Evolutionary conservation across 441 rosid genomes (phyloP).

Genomic region (Manihot esculenta): DNA sequence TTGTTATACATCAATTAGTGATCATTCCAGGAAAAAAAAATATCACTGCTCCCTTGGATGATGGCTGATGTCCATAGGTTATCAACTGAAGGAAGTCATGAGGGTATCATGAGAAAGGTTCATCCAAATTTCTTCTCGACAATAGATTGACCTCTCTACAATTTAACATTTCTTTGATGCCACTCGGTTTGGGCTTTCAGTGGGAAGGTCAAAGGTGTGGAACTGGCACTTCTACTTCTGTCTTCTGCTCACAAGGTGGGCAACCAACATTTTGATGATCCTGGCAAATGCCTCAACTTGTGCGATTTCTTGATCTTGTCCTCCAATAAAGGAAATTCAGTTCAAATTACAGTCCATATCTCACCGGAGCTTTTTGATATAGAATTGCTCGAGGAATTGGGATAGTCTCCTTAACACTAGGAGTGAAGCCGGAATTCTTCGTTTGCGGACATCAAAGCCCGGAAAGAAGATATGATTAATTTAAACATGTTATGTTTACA

Average conservation of each 20-base stretch:
- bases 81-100: conserved; percentile 24
- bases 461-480: conserved; percentile 29
- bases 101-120: conserved; percentile 23
- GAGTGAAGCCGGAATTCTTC: conserved; percentile 8
- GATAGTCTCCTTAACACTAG: not conserved
- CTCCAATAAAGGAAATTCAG: no score
- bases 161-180: conserved; percentile 13
- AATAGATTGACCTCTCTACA: not conserved
- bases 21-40: no score
- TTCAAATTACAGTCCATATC: no score
- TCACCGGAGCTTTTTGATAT: conserved; percentile 23
- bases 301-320: no score
- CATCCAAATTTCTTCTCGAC: conserved; percentile 19
- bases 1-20: no score
- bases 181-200: conserved; percentile 3
- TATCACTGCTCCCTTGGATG: not conserved
- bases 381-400: conserved; percentile 25
- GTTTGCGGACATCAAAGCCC: conserved; percentile 27
- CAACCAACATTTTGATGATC: conserved; percentile 21
- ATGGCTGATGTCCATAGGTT: conserved; percentile 23
- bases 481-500: conserved; percentile 29
- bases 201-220: conserved; percentile 20
- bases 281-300: no score
- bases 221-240: conserved; percentile 26
- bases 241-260: conserved; percentile 27